Percentiles rank a stretch among this genome's conserved stretches.
Evolutionary conservation across 441 rosid species (phyloP).

Genomic region (Metrosideros polymorpha): DNA sequence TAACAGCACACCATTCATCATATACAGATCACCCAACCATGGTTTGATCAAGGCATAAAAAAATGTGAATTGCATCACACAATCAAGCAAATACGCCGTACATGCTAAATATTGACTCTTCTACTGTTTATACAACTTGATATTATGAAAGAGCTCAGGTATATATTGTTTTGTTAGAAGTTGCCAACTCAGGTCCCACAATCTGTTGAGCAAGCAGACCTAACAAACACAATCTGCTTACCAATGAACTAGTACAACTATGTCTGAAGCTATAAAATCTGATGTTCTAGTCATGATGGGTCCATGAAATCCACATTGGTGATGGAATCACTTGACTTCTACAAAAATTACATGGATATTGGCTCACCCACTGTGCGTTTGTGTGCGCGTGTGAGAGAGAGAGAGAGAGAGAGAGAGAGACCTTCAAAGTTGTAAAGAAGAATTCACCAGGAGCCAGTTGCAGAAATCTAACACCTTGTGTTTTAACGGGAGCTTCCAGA

Average conservation of each 20-base stretch:
- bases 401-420: background rate
- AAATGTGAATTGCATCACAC: background rate
- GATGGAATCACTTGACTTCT: background rate
- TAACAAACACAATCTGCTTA: background rate
- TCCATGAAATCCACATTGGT: background rate
- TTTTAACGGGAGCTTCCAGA: slow-evolving; percentile 96
- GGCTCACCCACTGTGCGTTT: background rate
- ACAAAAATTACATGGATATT: background rate
- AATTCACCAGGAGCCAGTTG: slow-evolving; percentile 97
- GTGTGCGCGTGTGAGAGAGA: accelerated
- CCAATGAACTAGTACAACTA: background rate
- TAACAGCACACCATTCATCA: background rate
- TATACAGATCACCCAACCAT: background rate
- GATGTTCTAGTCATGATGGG: background rate
- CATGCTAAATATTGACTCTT: background rate
- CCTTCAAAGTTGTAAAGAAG: slow-evolving; percentile 97
- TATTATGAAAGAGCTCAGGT: background rate
- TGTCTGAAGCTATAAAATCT: background rate
- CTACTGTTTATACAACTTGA: background rate
- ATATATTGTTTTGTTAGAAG: background rate
- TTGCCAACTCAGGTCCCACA: background rate
- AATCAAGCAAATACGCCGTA: background rate
- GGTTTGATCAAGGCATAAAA: background rate
- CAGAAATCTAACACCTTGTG: slow-evolving; percentile 83
- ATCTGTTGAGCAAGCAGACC: slow-evolving; percentile 6